These are phyloP conservation scores for Allium cepa DNA, from an alignment of 106 monocot genomes.

Conservation along the genomic window DNA sequence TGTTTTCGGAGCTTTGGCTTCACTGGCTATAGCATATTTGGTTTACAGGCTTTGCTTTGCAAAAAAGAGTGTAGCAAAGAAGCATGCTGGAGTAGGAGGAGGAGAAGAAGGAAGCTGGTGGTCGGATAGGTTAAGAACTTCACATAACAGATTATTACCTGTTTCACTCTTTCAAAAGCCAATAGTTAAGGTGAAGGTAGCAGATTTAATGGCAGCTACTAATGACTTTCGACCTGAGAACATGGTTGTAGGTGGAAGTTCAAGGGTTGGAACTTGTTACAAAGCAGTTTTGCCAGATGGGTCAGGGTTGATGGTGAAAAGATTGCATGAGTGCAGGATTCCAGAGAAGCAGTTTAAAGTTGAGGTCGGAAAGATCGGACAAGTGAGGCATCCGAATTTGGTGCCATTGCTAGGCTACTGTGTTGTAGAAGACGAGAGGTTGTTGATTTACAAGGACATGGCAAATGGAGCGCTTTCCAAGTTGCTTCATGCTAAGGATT, in stretches of 20 bases:
- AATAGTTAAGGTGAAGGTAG: slow-evolving; percentile 77
- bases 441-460: slow-evolving; percentile 86
- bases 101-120: slow-evolving; percentile 36
- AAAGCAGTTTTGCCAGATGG: slow-evolving; percentile 67
- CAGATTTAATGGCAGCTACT: slow-evolving; percentile 75
- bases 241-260: slow-evolving; percentile 45
- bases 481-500: slow-evolving; percentile 5
- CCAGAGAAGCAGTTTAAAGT: slow-evolving; percentile 68
- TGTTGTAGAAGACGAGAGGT: slow-evolving; percentile 69
- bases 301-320: slow-evolving; percentile 75
- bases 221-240: slow-evolving; percentile 42
- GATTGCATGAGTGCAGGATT: slow-evolving; percentile 43
- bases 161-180: slow-evolving; percentile 85
- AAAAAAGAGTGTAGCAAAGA: neutral
- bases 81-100: neutral
- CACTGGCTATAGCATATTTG: slow-evolving; percentile 32
- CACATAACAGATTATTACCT: slow-evolving; percentile 39
- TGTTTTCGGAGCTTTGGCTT: slow-evolving; percentile 41
- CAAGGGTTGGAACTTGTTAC: slow-evolving; percentile 56
- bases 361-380: slow-evolving; percentile 54
- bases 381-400: slow-evolving; percentile 81
- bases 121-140: slow-evolving; percentile 48
- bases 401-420: slow-evolving; percentile 85
- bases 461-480: slow-evolving; percentile 38
- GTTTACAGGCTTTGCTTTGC: slow-evolving; percentile 33